Evolutionary conservation across 345 rosid species (phyloP).

Genomic region (Excoecaria cochinchinensis): DNA sequence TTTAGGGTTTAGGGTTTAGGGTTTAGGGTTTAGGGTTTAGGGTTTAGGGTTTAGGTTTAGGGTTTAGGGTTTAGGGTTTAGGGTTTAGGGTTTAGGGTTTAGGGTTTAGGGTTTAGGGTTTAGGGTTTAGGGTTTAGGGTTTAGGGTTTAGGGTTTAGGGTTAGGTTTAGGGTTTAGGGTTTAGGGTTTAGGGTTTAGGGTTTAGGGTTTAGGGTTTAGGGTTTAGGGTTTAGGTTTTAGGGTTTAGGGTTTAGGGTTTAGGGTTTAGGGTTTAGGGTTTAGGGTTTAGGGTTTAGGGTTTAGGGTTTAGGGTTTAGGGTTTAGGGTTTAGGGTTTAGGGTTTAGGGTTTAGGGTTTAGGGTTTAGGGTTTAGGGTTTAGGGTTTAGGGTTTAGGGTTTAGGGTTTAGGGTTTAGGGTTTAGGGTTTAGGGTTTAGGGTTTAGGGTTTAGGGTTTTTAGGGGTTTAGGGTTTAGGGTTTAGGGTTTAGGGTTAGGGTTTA

Average conservation of each 20-base stretch:
- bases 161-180: conserved; percentile 6
- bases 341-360: conserved; percentile 12
- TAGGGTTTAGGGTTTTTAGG: conserved; percentile 21
- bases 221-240: conserved; percentile 7
- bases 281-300: conserved; percentile 22
- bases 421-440: conserved; percentile 24
- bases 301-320: conserved; percentile 12
- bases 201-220: conserved; percentile 7
- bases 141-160: conserved; percentile 15
- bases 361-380: conserved; percentile 13
- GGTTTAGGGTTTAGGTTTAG: conserved; percentile 18
- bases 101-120: conserved; percentile 11
- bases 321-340: conserved; percentile 19
- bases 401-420: conserved; percentile 20
- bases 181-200: conserved; percentile 15
- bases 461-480: conserved; percentile 16
- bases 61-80: conserved; percentile 14
- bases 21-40: conserved; percentile 2
- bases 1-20: conserved; percentile 14
- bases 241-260: conserved; percentile 16
- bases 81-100: conserved; percentile 8
- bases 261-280: conserved; percentile 21
- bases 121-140: conserved; percentile 23
- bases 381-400: conserved; percentile 10
- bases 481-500: conserved; percentile 20